Base-by-base conservation (phyloP, 2,329 filamentous ascomycete genomes). In the Fusarium sp. region DNA sequence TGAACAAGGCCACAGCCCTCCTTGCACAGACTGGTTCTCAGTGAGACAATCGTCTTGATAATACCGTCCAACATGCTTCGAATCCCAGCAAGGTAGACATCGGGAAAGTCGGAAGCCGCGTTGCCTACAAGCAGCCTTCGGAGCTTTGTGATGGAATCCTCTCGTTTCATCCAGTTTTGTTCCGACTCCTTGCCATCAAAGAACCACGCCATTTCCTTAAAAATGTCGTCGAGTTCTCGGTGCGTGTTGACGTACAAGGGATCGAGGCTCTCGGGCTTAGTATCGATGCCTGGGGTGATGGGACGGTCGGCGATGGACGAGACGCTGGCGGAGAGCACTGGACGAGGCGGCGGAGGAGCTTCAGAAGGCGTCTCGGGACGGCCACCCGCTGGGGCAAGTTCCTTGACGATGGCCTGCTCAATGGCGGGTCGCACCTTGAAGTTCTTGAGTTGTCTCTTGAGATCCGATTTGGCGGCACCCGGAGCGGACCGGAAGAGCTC, bases 171-270 rank as follows among this genome's bases (percentile, higher is more conserved):
- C 96, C 96, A 98, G 80, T 98, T 98, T 69, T 94, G 91, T 80
- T 98, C 96, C 1, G 93, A 91, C 84, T 98, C 96, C 80, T 88
- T 94, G 62, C 95, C 95, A 76, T 98, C 95, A 72, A 98, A 98
- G 81, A 89, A 89, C 63, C 88, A 88, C 35, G 92, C 87, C 94
- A 98, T 98, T 35, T 94, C 92, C 74, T 90, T 91, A 81, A 98
- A 92, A 2, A 93, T 91, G 30, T 97, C 95, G 70, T 98, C 95
- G n/a, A 98, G 86, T 80, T 98, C 95, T 77, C 94, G 90, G 75
- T 92, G 88, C 1, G 95, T 96, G 78, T 95, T 94, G 66, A 98
- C 91, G 80, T 96, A 95, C 32, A 93, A 86, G 3, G 95, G 95
- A 64, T 97, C 94, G 76, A 97, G 90, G 5, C 88, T 84, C 30